Conservation (phyloP, 192 early-diverging fungal genomes). For the Coemansia sp. region DNA sequence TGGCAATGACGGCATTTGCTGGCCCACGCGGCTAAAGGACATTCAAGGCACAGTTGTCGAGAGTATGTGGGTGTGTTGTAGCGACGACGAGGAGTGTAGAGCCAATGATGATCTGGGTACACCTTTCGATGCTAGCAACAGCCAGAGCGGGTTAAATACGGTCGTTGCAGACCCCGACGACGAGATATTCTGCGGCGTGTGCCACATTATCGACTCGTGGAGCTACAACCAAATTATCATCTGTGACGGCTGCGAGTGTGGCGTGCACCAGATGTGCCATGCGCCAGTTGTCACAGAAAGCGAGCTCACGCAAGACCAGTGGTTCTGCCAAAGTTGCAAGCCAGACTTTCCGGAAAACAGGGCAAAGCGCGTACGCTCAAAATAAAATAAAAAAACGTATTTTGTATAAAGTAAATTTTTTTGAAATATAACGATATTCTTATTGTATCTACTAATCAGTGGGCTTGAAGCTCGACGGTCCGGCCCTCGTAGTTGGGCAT, state of each 20-base stretch:
- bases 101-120: background rate
- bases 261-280: slow-evolving; percentile 56
- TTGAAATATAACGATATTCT: no score
- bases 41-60: slow-evolving; percentile 36
- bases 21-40: slow-evolving; percentile 24
- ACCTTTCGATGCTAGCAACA: background rate
- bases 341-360: background rate
- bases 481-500: slow-evolving; percentile 41
- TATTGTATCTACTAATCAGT: no score
- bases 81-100: slow-evolving; percentile 38
- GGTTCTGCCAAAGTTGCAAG: slow-evolving; percentile 49
- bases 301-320: slow-evolving; percentile 42
- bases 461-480: slow-evolving; percentile 6
- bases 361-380: slow-evolving; percentile 10
- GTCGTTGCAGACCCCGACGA: slow-evolving; percentile 54
- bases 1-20: slow-evolving; percentile 25
- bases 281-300: slow-evolving; percentile 40
- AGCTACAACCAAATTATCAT: slow-evolving; percentile 55
- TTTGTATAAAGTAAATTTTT: no score
- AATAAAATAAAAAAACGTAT: background rate
- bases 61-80: slow-evolving; percentile 53
- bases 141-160: slow-evolving; percentile 24
- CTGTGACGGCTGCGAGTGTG: slow-evolving; percentile 52
- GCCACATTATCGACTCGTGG: slow-evolving; percentile 27
- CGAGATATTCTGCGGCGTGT: slow-evolving; percentile 48